A percentile compares a stretch with the other conserved stretches of the same genome.
phyloP scores from a whole-genome alignment of 345 rosid genomes.

The Leavenworthia alabamica region DNA sequence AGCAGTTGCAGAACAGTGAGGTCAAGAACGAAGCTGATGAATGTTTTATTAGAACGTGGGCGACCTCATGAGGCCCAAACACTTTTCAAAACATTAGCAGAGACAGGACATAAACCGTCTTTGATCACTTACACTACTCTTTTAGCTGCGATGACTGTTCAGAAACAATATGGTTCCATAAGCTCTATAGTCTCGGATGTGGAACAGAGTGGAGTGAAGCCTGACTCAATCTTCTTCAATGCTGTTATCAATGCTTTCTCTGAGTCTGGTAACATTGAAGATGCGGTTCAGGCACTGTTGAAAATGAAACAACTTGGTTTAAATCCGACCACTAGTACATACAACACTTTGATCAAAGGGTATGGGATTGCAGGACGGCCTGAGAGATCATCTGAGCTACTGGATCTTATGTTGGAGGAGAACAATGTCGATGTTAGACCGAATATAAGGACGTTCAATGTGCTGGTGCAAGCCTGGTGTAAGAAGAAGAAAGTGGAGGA shows the following conservation, averaged over 20 bases:
- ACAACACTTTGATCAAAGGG: slow-evolving; percentile 59
- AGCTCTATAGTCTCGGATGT: slow-evolving; percentile 43
- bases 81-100: slow-evolving; percentile 37
- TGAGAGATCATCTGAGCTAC: slow-evolving; percentile 46
- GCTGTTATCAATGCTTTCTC: slow-evolving; percentile 60
- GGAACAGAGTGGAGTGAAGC: slow-evolving; percentile 41
- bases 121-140: slow-evolving; percentile 53
- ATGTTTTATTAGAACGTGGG: slow-evolving; percentile 44
- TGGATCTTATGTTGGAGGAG: slow-evolving; percentile 43
- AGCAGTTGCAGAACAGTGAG: slow-evolving; percentile 47
- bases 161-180: slow-evolving; percentile 43
- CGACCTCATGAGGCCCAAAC: slow-evolving; percentile 48
- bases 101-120: slow-evolving; percentile 50
- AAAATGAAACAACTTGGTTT: slow-evolving; percentile 55
- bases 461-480: slow-evolving; percentile 61
- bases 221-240: slow-evolving; percentile 47
- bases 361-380: slow-evolving; percentile 53
- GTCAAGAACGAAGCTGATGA: slow-evolving; percentile 54
- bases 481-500: slow-evolving; percentile 45
- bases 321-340: slow-evolving; percentile 51
- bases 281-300: slow-evolving; percentile 40
- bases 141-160: slow-evolving; percentile 52
- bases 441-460: slow-evolving; percentile 52
- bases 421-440: slow-evolving; percentile 35
- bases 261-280: slow-evolving; percentile 54